A percentile compares a stretch with the other conserved stretches of the same genome.
Conservation (phyloP, 1,139 yeast genomes). For the Hansenula sp. region DNA sequence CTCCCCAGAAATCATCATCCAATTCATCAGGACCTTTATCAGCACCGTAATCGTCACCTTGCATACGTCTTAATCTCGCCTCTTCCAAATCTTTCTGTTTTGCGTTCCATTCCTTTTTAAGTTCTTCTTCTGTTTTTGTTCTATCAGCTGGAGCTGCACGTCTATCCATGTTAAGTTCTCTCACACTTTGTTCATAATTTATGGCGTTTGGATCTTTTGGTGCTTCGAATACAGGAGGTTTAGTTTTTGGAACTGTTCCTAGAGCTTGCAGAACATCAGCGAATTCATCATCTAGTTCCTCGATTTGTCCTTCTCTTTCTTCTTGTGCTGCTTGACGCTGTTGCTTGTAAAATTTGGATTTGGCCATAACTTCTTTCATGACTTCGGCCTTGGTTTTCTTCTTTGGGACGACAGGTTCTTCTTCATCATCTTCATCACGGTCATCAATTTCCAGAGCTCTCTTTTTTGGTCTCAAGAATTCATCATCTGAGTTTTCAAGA, state of each 20-base stretch:
- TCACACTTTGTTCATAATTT: slow-evolving; percentile 68
- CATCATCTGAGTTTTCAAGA: slow-evolving; percentile 33
- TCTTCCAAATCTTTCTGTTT: slow-evolving; percentile 66
- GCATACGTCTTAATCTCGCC: slow-evolving; percentile 81
- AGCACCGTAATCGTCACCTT: slow-evolving; percentile 50
- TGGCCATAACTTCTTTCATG: slow-evolving; percentile 95
- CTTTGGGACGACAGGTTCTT: slow-evolving; percentile 42
- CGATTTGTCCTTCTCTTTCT: slow-evolving; percentile 64
- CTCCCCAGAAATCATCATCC: slow-evolving; percentile 43
- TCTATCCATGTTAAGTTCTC: slow-evolving; percentile 76
- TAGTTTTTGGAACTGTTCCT: slow-evolving; percentile 24
- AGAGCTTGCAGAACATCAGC: slow-evolving; percentile 72
- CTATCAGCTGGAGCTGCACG: slow-evolving; percentile 96
- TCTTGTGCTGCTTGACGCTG: slow-evolving; percentile 82
- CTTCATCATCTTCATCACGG: slow-evolving; percentile 31
- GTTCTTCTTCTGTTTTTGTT: slow-evolving; percentile 88
- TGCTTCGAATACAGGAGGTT: slow-evolving; percentile 7
- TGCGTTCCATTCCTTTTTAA: slow-evolving; percentile 63
- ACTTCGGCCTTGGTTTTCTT: slow-evolving; percentile 91
- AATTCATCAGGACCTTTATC: slow-evolving; percentile 64
- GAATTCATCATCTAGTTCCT: slow-evolving; percentile 73
- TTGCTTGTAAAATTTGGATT: slow-evolving; percentile 83
- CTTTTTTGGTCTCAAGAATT: slow-evolving; percentile 20
- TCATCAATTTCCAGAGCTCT: slow-evolving; percentile 18
- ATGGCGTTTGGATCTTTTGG: slow-evolving; percentile 17